Percentiles rank a stretch among this genome's conserved stretches.
phyloP scores from a whole-genome alignment of 2,329 filamentous ascomycete species.

The Neophaeococcomyces aloes region DNA sequence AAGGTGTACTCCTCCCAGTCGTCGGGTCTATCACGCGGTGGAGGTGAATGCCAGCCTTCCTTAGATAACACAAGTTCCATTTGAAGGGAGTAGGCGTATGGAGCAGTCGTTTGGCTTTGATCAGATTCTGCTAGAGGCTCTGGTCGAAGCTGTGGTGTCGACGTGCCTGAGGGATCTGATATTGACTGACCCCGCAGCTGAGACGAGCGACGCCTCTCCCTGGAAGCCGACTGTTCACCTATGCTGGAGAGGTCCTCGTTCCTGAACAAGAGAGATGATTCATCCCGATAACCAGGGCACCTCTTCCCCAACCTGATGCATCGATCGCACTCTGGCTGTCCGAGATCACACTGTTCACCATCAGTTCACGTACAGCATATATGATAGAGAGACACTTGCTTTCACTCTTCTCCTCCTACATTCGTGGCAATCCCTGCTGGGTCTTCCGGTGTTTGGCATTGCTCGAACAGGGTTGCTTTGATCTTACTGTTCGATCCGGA shows the following conservation, averaged over 20 bases:
- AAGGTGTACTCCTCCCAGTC: slow-evolving; percentile 10
- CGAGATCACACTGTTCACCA: slow-evolving; percentile 13
- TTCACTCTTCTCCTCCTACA: slow-evolving; percentile 16
- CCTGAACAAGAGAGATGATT: slow-evolving; percentile 26
- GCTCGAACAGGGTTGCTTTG: no score
- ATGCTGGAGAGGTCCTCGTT: slow-evolving; percentile 20
- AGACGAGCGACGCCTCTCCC: not conserved
- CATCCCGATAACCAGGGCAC: slow-evolving; percentile 26
- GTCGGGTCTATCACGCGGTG: slow-evolving; percentile 5
- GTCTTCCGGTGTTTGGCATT: slow-evolving; percentile 18
- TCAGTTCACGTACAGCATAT: slow-evolving; percentile 7
- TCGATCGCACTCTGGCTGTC: slow-evolving; percentile 14
- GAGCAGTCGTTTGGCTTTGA: not conserved
- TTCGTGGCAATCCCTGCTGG: slow-evolving; percentile 16
- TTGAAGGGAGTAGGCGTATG: not conserved
- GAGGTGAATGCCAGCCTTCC: slow-evolving; percentile 3
- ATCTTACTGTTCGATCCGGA: no score
- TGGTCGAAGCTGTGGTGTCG: not conserved
- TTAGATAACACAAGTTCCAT: slow-evolving; percentile 8
- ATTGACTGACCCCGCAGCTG: not conserved
- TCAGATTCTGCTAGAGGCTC: not conserved
- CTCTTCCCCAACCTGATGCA: slow-evolving; percentile 21
- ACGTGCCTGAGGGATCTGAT: not conserved
- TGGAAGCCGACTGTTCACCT: not conserved
- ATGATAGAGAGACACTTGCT: slow-evolving; percentile 10